Conservation (phyloP, 305 asterid genomes). For the Lippia alba region DNA sequence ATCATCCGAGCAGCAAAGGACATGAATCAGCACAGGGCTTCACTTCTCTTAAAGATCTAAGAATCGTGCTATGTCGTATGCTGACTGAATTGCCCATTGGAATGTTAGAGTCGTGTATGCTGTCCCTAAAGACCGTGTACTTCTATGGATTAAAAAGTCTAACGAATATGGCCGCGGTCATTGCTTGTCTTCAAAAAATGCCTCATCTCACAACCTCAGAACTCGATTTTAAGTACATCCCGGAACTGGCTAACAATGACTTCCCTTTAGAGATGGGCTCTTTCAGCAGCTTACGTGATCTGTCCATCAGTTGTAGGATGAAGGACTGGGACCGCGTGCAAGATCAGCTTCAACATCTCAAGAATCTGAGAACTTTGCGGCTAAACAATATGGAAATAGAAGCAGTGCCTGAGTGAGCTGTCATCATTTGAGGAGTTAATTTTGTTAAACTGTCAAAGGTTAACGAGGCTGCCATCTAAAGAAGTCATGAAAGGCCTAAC, state of each 20-base stretch:
- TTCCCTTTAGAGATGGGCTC: background rate
- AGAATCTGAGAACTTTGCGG: background rate
- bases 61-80: slow-evolving; percentile 11
- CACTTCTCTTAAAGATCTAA: no score
- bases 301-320: background rate
- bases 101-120: no score
- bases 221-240: background rate
- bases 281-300: background rate
- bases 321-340: slow-evolving; percentile 19
- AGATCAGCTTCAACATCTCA: slow-evolving; percentile 24
- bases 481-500: slow-evolving; percentile 2
- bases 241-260: background rate
- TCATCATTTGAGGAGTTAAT: background rate
- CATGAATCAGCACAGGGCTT: no score
- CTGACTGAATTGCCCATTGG: background rate
- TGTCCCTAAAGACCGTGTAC: no score
- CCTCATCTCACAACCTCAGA: background rate
- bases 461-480: background rate
- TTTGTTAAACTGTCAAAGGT: background rate
- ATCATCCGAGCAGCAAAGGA: no score
- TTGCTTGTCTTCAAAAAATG: background rate
- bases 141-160: background rate
- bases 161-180: background rate
- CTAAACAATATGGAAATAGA: slow-evolving; percentile 27
- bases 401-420: slow-evolving; percentile 31